Evolutionary conservation across 345 rosid genomes (phyloP).

Genomic region (Bruguiera sexangula): DNA sequence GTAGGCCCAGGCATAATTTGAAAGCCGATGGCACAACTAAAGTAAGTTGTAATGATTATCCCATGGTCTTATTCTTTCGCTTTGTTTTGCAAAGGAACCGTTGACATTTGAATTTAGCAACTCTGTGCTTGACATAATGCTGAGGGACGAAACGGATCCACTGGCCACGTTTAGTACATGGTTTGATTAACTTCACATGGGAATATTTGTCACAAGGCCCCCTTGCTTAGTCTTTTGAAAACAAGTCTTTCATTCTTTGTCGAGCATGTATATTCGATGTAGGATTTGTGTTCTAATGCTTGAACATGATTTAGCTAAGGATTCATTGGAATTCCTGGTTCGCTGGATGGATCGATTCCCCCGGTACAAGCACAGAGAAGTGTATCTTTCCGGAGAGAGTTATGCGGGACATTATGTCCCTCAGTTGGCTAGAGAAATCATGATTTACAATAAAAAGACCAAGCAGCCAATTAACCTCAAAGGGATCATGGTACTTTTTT

Average conservation of each 20-base stretch:
- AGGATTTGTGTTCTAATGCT: neutral
- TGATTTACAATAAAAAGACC: conserved; percentile 53
- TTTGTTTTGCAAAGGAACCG: neutral
- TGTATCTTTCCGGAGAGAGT: conserved; percentile 88
- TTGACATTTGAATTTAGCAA: conserved; percentile 7
- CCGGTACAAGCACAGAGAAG: conserved; percentile 63
- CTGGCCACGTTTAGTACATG: conserved; percentile 8
- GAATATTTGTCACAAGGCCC: neutral
- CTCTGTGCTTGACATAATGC: neutral
- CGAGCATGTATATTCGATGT: neutral
- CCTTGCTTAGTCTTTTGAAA: neutral
- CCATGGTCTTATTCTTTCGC: conserved; percentile 8
- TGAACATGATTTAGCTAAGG: conserved; percentile 53
- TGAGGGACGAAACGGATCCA: neutral
- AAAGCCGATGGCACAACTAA: conserved; percentile 11
- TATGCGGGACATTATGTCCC: conserved; percentile 99
- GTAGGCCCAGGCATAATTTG: conserved; percentile 6
- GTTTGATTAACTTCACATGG: neutral
- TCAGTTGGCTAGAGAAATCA: conserved; percentile 74
- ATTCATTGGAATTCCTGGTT: conserved; percentile 70
- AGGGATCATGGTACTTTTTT: conserved; percentile 70
- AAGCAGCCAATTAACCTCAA: conserved; percentile 65
- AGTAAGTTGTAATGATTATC: conserved; percentile 10
- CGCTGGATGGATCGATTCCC: conserved; percentile 83
- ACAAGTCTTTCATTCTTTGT: neutral